Evolutionary conservation across 2,329 filamentous ascomycete species (phyloP), one percentile per base, ranked within the genome.

Genomic region (Parafenestella ontariensis): DNA sequence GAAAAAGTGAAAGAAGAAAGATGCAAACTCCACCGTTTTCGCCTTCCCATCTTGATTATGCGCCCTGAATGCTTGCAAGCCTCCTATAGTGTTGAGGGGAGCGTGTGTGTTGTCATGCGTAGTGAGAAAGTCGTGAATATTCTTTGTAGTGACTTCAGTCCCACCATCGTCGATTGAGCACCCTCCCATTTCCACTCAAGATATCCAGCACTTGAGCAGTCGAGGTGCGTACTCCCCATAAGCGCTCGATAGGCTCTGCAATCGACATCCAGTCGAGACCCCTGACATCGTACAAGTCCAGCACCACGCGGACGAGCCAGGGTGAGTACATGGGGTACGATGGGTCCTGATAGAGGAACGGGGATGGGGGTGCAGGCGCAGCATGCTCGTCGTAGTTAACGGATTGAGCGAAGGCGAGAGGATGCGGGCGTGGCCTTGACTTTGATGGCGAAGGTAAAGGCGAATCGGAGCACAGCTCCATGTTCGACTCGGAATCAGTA

Each of bases 191-290:
- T 26, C 66, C 64, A 39, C 64, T 64, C 58, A 77, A 48, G 29
- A 77, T 75, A 21, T 59, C 68, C 17, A 77, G 52, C 8, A 77
- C 72, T 49, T 72, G 71, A 1, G 68, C 72, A 58, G 68, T 72
- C 21, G 64, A 65, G 17, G 73, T 74, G 26, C 61, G 58, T 29
- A 73, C 62, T 0, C 72, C 71, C 67, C 72, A 76, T 5, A 71
- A 54, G 21, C 72, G 58, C 61, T 68, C 63, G 39, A 77, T 62
- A 9, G 69, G 66, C 46, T 71, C 71, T 5, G 71, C 69, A 42
- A 77, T 74, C n/a, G 62, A 66, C 62, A 65, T 75, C 74, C 74
- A 77, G 47, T 70, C 68, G n/a, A 75, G 58, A 0, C 70, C 61
- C 3, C 69, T 58, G 7, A 70, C 65, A 49, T 77, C 74, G 49